These are phyloP conservation scores for Cladorrhinum sp. DNA, from an alignment of 2,329 filamentous ascomycete species.

Conservation along the genomic window DNA sequence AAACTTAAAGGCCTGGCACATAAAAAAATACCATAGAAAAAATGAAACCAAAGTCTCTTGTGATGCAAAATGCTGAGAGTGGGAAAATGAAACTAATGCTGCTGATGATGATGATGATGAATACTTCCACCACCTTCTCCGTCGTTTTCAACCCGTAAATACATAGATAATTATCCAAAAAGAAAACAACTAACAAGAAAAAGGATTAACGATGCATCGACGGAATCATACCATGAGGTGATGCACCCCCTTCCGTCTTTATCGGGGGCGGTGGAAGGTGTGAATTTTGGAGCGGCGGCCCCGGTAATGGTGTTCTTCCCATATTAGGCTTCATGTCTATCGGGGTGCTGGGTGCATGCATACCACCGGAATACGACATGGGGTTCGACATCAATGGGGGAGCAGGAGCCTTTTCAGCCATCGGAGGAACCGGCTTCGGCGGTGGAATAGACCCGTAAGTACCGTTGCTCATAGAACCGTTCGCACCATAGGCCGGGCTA, in stretches of 20 bases:
- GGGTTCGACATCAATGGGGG: neutral
- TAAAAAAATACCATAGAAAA: neutral
- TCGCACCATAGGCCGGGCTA: neutral
- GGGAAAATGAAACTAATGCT: neutral
- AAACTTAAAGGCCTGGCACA: neutral
- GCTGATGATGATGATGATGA: neutral
- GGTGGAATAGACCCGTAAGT: neutral
- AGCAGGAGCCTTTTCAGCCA: neutral
- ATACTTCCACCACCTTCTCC: neutral
- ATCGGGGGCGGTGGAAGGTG: constrained; percentile 7
- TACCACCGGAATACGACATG: neutral
- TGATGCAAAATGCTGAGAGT: neutral
- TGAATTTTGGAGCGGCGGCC: constrained; percentile 14
- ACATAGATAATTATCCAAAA: neutral
- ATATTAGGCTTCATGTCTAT: neutral
- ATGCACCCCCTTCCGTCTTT: neutral
- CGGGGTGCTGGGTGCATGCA: neutral
- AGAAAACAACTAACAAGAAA: neutral
- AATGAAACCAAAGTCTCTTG: neutral
- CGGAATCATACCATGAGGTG: neutral
- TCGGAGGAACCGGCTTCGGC: neutral
- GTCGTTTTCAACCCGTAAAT: neutral
- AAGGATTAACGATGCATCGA: neutral
- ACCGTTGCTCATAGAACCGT: neutral
- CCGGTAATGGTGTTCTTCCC: neutral